These are phyloP conservation scores for Eutrema heterophyllum DNA, from an alignment of 345 rosid genomes.

Conservation along the genomic window DNA sequence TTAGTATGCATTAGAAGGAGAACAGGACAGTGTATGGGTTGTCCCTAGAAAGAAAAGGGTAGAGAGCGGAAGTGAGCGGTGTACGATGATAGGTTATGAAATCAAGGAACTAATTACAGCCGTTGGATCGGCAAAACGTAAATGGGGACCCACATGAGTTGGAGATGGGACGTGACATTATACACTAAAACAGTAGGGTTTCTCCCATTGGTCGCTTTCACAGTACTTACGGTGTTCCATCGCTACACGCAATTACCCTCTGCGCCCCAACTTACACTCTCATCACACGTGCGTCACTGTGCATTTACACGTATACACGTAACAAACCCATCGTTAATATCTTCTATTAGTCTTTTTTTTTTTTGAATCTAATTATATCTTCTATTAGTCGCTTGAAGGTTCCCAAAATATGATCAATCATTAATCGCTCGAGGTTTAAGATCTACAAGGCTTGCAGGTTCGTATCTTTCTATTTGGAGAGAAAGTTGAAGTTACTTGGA, in stretches of 20 bases:
- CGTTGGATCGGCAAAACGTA: conserved; percentile 18
- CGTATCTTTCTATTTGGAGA: too few relatives aligned
- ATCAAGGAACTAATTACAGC: conserved; percentile 16
- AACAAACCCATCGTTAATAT: not conserved
- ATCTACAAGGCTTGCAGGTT: not conserved
- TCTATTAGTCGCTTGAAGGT: not conserved
- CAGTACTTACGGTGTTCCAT: conserved; percentile 33
- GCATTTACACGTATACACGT: not conserved
- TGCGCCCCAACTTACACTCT: not conserved
- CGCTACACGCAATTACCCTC: conserved; percentile 27
- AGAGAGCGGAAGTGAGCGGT: conserved; percentile 17
- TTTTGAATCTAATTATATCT: too few relatives aligned
- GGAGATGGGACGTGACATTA: conserved; percentile 33
- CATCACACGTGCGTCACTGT: conserved; percentile 21
- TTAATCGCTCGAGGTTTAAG: not conserved
- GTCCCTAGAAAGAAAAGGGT: conserved; percentile 19
- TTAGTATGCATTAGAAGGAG: not conserved
- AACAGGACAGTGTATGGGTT: conserved; percentile 28
- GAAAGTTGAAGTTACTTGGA: not conserved
- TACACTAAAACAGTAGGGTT: conserved; percentile 13
- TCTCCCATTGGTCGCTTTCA: conserved; percentile 30
- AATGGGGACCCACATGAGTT: conserved; percentile 21
- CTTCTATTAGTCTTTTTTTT: too few relatives aligned
- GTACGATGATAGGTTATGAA: conserved; percentile 33
- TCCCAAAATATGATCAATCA: not conserved